A percentile compares a stretch with the other conserved stretches of the same genome.
Evolutionary conservation across 495 filamentous ascomycete genomes (phyloP).

Genomic region (Parachaetomium inaequale): DNA sequence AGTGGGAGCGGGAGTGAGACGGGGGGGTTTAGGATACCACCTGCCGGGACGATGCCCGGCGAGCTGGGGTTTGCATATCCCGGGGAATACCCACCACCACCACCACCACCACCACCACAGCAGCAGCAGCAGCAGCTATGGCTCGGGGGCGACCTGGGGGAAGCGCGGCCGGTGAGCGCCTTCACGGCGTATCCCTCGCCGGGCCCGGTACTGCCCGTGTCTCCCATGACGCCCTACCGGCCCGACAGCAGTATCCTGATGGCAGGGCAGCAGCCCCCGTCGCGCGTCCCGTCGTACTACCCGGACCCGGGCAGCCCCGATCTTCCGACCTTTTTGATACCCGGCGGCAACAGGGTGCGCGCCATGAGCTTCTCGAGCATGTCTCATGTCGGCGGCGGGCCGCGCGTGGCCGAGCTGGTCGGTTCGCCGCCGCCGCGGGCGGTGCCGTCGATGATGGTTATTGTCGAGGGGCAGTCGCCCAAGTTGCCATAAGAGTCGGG

Average conservation of each 20-base stretch:
- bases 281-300: constrained; percentile 10
- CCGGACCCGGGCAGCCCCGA: constrained; percentile 5
- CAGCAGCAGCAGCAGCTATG: background rate
- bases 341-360: constrained; percentile 17
- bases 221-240: constrained; percentile 14
- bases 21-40: background rate
- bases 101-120: background rate
- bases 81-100: background rate
- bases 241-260: constrained; percentile 3
- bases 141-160: background rate
- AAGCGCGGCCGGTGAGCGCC: constrained; percentile 8
- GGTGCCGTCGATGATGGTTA: background rate
- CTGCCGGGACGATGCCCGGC: constrained; percentile 1
- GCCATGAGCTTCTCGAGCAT: constrained; percentile 21
- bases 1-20: background rate
- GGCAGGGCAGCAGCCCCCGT: background rate
- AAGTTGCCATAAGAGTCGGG: background rate
- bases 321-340: constrained; percentile 23
- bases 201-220: constrained; percentile 11
- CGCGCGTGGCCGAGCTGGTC: background rate
- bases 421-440: constrained; percentile 4
- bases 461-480: background rate
- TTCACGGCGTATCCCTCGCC: constrained; percentile 4
- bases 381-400: background rate
- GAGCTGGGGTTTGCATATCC: background rate